phyloP scores from a whole-genome alignment of 352 stramenopile species.

The Globisporangium splendens region DNA sequence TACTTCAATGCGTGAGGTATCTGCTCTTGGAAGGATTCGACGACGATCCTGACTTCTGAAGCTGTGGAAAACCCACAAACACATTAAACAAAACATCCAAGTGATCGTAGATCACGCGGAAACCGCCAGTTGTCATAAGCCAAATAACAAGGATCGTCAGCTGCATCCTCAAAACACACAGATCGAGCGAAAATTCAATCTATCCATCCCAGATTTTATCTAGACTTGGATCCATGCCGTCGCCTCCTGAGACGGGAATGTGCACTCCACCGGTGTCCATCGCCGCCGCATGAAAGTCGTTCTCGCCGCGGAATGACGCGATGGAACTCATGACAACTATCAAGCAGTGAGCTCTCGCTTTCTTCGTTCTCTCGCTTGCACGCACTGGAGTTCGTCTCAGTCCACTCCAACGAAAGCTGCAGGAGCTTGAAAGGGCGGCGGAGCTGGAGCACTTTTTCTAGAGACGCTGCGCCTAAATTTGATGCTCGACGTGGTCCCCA shows the following conservation, averaged over 20 bases:
- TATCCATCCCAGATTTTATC: slow-evolving; percentile 23
- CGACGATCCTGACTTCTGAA: slow-evolving; percentile 57
- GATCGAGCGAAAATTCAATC: not conserved
- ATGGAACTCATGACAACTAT: slow-evolving; percentile 30
- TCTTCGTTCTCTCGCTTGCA: too few species aligned
- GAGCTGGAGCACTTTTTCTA: too few species aligned
- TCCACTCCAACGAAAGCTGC: too few species aligned
- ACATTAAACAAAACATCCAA: too few species aligned
- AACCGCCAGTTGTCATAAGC: slow-evolving; percentile 57
- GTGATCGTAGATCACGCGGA: slow-evolving; percentile 89
- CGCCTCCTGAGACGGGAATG: slow-evolving; percentile 38
- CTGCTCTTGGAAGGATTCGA: slow-evolving; percentile 41
- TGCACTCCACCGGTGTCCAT: slow-evolving; percentile 20
- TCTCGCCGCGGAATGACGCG: slow-evolving; percentile 33
- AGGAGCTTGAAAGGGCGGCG: too few species aligned
- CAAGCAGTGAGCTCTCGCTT: too few species aligned
- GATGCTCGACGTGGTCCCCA: too few species aligned
- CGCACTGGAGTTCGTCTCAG: too few species aligned
- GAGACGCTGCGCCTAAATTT: too few species aligned
- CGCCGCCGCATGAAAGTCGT: slow-evolving; percentile 14
- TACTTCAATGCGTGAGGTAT: slow-evolving; percentile 59
- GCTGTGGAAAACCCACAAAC: slow-evolving; percentile 21
- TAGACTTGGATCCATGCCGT: slow-evolving; percentile 81
- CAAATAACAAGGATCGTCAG: not conserved
- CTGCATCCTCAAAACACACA: not conserved